phyloP scores from a whole-genome alignment of 2,329 filamentous ascomycete species.

The Xylaria sp. region DNA sequence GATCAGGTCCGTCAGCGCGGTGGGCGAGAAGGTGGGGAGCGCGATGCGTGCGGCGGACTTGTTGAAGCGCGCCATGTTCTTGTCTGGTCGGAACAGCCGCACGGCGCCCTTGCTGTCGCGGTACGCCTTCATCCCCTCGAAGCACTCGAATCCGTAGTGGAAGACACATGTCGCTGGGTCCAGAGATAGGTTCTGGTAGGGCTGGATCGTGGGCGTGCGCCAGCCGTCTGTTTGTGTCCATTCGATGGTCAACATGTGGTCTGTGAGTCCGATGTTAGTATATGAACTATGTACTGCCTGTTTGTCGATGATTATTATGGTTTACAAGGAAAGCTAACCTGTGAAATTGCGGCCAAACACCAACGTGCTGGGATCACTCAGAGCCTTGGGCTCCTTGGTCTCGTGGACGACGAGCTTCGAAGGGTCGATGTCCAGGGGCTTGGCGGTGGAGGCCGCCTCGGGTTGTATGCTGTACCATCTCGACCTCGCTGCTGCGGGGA shows the following conservation, averaged over 20 bases:
- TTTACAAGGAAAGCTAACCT: conserved; percentile 54
- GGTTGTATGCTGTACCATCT: conserved; percentile 65
- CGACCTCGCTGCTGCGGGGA: conserved; percentile 42
- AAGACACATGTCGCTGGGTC: conserved; percentile 97
- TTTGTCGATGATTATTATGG: too few relatives aligned
- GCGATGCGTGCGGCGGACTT: conserved; percentile 91
- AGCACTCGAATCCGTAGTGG: conserved; percentile 98
- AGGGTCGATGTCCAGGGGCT: conserved; percentile 77
- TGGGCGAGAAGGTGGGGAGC: conserved; percentile 82
- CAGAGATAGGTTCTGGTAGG: conserved; percentile 96
- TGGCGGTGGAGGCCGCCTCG: conserved; percentile 59
- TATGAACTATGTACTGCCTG: not conserved
- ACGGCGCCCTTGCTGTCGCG: conserved; percentile 82
- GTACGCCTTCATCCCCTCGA: conserved; percentile 99
- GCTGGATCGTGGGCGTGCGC: conserved; percentile 82
- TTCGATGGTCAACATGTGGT: conserved; percentile 96
- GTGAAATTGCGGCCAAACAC: conserved; percentile 93
- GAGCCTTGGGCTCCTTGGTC: conserved; percentile 78
- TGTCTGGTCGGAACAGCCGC: conserved; percentile 91
- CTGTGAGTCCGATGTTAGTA: conserved; percentile 56
- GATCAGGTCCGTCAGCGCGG: conserved; percentile 82
- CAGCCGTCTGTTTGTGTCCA: conserved; percentile 90
- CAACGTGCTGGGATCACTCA: conserved; percentile 80
- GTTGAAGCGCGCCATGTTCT: conserved; percentile 96
- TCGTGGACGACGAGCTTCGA: conserved; percentile 78